A percentile compares a stretch with the other conserved stretches of the same genome.
phyloP scores from a whole-genome alignment of 768 basidiomycete species.

The Thelephora ganbajun region DNA sequence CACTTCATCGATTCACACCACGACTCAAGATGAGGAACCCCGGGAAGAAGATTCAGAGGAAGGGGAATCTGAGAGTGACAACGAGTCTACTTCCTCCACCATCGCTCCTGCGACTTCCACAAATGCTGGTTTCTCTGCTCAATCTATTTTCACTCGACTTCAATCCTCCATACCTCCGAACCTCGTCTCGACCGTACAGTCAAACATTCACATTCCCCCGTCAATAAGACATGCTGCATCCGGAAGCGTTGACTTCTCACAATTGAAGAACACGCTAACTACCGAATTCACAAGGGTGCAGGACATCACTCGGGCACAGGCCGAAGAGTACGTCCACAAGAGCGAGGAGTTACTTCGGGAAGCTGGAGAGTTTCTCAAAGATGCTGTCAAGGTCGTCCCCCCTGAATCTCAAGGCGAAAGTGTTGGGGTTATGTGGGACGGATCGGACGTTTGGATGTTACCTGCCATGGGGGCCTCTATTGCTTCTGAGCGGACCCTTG shows the following conservation, averaged over 20 bases:
- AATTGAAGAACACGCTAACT: conserved; percentile 48
- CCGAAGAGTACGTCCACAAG: conserved; percentile 75
- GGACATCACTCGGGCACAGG: conserved; percentile 58
- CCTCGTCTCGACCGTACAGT: conserved; percentile 54
- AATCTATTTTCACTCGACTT: conserved; percentile 50
- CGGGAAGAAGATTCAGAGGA: background rate
- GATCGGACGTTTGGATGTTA: conserved; percentile 75
- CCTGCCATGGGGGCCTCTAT: conserved; percentile 26
- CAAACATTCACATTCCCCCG: conserved; percentile 34
- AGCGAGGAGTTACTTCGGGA: conserved; percentile 56
- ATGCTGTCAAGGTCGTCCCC: conserved; percentile 87
- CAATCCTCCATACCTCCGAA: conserved; percentile 67
- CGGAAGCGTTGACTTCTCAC: conserved; percentile 46
- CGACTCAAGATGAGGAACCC: conserved; percentile 1
- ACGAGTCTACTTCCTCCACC: conserved; percentile 5
- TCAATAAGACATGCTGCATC: conserved; percentile 46
- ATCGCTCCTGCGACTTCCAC: conserved; percentile 1
- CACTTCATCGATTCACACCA: background rate
- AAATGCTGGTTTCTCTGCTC: conserved; percentile 11
- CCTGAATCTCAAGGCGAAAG: conserved; percentile 35
- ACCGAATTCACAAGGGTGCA: conserved; percentile 63
- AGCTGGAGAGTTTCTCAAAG: conserved; percentile 40
- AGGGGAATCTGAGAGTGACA: background rate
- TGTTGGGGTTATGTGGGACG: conserved; percentile 61
- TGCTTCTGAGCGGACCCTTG: conserved; percentile 11